Conservation (phyloP, 2,329 filamentous ascomycete genomes). For the Cladobotryum protrusum region DNA sequence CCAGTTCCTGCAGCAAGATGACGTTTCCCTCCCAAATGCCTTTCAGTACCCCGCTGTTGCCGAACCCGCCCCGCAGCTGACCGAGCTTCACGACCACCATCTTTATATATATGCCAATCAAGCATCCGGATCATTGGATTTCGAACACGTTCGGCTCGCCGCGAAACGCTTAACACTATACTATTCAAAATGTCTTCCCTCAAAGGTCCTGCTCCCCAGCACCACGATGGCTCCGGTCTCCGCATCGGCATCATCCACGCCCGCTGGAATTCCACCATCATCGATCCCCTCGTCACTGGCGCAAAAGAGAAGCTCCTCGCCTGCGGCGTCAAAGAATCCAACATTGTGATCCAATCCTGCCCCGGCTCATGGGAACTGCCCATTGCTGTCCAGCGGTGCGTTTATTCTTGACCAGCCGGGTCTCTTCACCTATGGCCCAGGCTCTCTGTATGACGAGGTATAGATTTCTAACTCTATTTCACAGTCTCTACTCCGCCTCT, state of each 20-base stretch:
- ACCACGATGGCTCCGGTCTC: conserved; percentile 63
- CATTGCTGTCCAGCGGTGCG: conserved; percentile 77
- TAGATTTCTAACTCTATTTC: background rate
- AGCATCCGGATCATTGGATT: no score
- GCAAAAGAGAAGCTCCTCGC: conserved; percentile 70
- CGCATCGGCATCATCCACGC: conserved; percentile 94
- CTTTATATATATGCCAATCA: no score
- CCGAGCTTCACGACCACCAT: no score
- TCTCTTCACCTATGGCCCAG: background rate
- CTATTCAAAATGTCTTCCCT: conserved; percentile 27
- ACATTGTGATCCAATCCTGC: conserved; percentile 84
- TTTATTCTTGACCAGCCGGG: conserved; percentile 12
- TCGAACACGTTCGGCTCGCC: no score
- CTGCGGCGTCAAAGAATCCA: conserved; percentile 76
- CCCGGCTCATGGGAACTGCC: conserved; percentile 94
- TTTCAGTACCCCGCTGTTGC: no score
- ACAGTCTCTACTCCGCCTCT: conserved; percentile 74
- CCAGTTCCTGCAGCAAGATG: conserved; percentile 5
- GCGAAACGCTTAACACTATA: no score
- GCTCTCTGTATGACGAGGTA: background rate
- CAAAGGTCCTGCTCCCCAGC: conserved; percentile 52
- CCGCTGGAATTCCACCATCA: conserved; percentile 87
- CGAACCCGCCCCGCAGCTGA: no score
- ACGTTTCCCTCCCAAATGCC: conserved; percentile 5
- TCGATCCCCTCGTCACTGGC: conserved; percentile 76